A percentile compares a stretch with the other conserved stretches of the same genome.
Conservation (phyloP, 2,329 filamentous ascomycete species). For the Microdochium nivale region DNA sequence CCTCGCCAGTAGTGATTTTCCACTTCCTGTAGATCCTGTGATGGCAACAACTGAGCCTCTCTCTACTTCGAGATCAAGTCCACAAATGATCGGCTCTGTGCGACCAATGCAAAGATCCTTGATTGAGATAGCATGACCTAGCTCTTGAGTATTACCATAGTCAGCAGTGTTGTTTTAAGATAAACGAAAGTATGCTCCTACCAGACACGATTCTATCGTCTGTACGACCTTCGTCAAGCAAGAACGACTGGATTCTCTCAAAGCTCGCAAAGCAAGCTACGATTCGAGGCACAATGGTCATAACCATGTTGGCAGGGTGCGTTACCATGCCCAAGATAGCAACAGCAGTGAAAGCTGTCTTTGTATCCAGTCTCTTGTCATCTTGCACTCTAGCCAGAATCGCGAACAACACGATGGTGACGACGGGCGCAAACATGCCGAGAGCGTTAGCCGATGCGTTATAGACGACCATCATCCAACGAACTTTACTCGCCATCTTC, state of each 20-base stretch:
- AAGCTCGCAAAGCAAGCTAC: constrained; percentile 23
- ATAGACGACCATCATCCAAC: constrained; percentile 14
- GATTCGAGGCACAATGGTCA: constrained; percentile 27
- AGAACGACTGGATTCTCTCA: constrained; percentile 26
- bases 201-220: constrained; percentile 2
- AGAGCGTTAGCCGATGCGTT: constrained; percentile 24
- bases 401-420: constrained; percentile 27
- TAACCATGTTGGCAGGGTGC: constrained; percentile 33
- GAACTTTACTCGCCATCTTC: neutral
- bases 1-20: constrained; percentile 11
- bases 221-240: constrained; percentile 12
- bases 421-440: constrained; percentile 29
- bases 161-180: neutral
- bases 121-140: constrained; percentile 3
- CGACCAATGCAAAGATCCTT: constrained; percentile 5
- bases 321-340: constrained; percentile 29
- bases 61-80: constrained; percentile 13
- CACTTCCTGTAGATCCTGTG: constrained; percentile 10
- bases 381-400: constrained; percentile 13
- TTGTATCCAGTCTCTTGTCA: constrained; percentile 14
- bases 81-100: constrained; percentile 8
- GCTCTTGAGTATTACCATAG: neutral
- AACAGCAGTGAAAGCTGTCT: constrained; percentile 30
- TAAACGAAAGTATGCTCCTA: neutral
- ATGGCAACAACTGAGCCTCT: constrained; percentile 14